Evolutionary conservation across 139 green algal genomes (phyloP), one percentile per base, ranked within the genome.

Genomic region (Picochlorum sp.): DNA sequence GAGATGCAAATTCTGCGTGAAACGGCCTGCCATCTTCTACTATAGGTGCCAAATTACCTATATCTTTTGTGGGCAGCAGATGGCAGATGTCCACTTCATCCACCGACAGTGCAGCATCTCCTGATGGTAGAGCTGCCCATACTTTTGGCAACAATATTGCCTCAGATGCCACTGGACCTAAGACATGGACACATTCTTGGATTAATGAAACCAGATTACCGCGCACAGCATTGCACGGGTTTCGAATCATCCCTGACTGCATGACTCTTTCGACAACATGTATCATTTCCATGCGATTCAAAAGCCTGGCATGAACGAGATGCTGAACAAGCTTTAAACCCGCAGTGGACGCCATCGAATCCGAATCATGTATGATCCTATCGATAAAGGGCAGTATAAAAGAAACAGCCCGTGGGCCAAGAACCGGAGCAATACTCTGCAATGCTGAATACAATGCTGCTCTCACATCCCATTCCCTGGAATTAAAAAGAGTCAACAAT

Each of bases 401-500:
- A n/a, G 92, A 87, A 49, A 96, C 57, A 59, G 51, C 23, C 23
- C 23, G 23, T 3, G 66, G 45, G 13, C 84, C 84, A 49, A 81
- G 54, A 44, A 49, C 60, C 31, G 59, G 23, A 16, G 59, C 70
- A 38, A 85, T 44, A 4, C 38, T 58, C 8, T 51, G 45, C 24
- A 83, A 58, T 20, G 51, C 81, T 51, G 0, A 50, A 18, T 66
- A 66, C 28, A 66, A 31, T 20, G 13, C 28, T 44, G 47, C 15
- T 11, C 70, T 10, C 69, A 97, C 67, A 49, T 81, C 77, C 82
- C 84, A 90, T 49, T 91, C 80, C 4, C 69, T 68, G 34, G 89
- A 82, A 71, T 98, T 98, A 54, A 98, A 79, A 65, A 96, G 94
- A 2, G 92, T 96, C 63, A 97, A 92, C 49, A 97, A 78, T 5